Evolutionary conservation across 768 basidiomycete species (phyloP), one percentile per base, ranked within the genome.

Genomic region (Leucosporidium creatinivorum): DNA sequence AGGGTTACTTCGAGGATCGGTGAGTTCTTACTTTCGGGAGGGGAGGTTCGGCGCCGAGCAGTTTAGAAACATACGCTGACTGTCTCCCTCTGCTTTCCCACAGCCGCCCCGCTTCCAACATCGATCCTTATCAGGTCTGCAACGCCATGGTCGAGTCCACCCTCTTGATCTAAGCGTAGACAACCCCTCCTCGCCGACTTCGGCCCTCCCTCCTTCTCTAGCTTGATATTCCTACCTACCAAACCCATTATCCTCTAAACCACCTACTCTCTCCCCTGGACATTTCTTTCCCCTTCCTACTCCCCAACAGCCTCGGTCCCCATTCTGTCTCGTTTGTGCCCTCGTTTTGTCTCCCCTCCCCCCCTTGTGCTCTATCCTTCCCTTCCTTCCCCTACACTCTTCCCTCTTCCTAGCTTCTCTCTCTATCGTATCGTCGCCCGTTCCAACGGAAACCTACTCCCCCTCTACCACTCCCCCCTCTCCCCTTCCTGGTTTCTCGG

Each of bases 61-160:
- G n/a, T n/a, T n/a, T n/a, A 61, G 61, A 51, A 61, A 51, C 57
- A 48, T 2, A 23, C 33, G 47, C 49, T 62, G 65, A 52, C 63
- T 4, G 5, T 10, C 33, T 15, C 18, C 30, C 3, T 48, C 31
- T 44, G 1, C 23, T 19, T 31, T 6, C 33, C 19, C 30, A n/a
- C 30, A 57, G 56, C 31, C 91, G 94, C 70, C 96, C 96, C 31
- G 94, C 94, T 65, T 96, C 93, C 78, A 99, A 99, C 84, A 89
- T 96, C 72, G 94, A 98, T 79, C 91, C 96, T 36, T 99, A 99
- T 80, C 89, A 89, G 68, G 94, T 99, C 69, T 94, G 91, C 62
- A 70, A 74, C 52, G 74, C 73, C 61, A 69, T 73, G 64, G 65
- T 72, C 10, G 33, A 33, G 33, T 33, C 33, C 5, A 33, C 33